These are phyloP conservation scores for Trichoderma guizhouense DNA, from an alignment of 2,329 filamentous ascomycete genomes.

Conservation along the genomic window DNA sequence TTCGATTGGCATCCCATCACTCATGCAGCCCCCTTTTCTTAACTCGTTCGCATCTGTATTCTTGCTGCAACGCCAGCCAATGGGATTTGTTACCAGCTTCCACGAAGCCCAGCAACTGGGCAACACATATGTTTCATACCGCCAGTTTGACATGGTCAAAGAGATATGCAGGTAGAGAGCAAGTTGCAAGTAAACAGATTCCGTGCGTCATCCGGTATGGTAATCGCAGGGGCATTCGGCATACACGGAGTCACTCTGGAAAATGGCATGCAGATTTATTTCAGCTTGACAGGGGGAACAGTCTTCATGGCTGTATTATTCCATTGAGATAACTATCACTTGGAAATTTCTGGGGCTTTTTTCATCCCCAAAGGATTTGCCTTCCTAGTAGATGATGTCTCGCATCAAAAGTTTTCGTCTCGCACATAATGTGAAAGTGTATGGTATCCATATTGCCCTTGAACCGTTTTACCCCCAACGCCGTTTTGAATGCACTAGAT, in stretches of 20 bases:
- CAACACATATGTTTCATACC: neutral
- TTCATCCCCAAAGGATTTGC: conserved; percentile 11
- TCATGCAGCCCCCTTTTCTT: neutral
- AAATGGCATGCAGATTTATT: neutral
- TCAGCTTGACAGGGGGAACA: conserved; percentile 26
- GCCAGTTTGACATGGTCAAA: neutral
- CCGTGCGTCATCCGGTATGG: neutral
- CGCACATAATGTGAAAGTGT: conserved; percentile 26
- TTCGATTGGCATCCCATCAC: neutral
- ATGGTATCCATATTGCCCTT: conserved; percentile 37
- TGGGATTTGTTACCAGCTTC: neutral
- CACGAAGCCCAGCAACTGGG: neutral
- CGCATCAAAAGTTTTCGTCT: conserved; percentile 27
- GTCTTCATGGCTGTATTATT: conserved; percentile 37
- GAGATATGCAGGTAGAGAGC: neutral
- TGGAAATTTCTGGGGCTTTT: neutral
- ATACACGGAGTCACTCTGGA: neutral
- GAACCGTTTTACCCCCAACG: conserved; percentile 43
- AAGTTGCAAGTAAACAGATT: neutral
- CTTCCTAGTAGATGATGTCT: conserved; percentile 25
- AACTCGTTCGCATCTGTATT: neutral
- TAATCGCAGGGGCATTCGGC: neutral
- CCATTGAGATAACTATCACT: conserved; percentile 30
- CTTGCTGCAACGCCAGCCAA: neutral
- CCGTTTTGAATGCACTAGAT: conserved; percentile 34